phyloP scores from a whole-genome alignment of 495 filamentous ascomycete genomes.

The Lasiosphaeria hispida region DNA sequence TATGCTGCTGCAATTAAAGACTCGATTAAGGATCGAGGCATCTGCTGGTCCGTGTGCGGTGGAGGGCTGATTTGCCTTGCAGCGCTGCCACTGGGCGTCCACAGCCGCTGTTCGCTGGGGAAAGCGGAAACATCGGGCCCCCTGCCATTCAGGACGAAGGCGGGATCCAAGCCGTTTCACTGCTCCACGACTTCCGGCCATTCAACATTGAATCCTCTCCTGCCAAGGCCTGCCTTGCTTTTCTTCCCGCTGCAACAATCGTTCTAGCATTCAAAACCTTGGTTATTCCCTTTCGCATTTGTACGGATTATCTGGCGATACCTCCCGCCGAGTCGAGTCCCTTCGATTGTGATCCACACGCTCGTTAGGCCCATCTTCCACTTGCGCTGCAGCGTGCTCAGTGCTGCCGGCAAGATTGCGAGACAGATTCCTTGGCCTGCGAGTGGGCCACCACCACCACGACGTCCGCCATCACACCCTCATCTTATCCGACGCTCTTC shows the following conservation, averaged over 20 bases:
- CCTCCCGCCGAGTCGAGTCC: background rate
- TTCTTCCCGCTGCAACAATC: constrained; percentile 7
- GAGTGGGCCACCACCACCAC: background rate
- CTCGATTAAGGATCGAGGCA: too few species aligned
- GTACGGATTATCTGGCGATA: background rate
- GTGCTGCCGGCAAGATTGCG: constrained; percentile 6
- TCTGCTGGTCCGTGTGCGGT: too few species aligned
- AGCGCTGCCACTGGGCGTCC: background rate
- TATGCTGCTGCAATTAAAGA: too few species aligned
- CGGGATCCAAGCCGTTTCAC: constrained; percentile 7
- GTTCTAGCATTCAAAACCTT: background rate
- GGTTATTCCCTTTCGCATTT: constrained; percentile 5
- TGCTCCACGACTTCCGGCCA: background rate
- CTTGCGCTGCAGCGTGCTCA: background rate
- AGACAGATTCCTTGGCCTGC: constrained; percentile 1
- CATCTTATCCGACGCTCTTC: constrained; percentile 3
- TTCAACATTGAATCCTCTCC: constrained; percentile 7
- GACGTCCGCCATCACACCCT: too few species aligned
- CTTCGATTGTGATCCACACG: background rate
- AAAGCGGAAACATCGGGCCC: constrained; percentile 3
- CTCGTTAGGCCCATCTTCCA: background rate
- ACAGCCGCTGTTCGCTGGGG: background rate
- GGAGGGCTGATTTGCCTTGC: background rate
- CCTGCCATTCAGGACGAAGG: background rate
- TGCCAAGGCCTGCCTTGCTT: constrained; percentile 18